Evolutionary conservation across 2,329 filamentous ascomycete species (phyloP), one percentile per base, ranked within the genome.

Genomic region (Clathrospora elynae): DNA sequence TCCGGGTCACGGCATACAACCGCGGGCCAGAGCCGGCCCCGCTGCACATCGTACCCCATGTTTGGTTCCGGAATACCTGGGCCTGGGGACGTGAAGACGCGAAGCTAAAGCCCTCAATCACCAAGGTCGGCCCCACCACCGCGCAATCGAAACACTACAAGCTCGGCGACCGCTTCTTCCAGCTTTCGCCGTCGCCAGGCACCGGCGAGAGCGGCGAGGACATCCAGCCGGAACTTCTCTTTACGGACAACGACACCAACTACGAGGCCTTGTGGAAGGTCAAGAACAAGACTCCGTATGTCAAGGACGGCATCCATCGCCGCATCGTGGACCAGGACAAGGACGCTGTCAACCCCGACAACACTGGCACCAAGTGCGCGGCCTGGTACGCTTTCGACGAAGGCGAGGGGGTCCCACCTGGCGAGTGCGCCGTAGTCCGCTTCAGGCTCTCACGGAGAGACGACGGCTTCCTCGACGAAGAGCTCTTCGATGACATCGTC

Each of bases 41-140:
- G 14, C 76, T 97, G 40, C 93, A 97, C 71, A 96, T 97, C 62
- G 77, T 96, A 29, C 92, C 92, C 6, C 93, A 97, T 48, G 83
- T 96, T 37, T 96, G 91, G 90, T 97, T 96, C 76, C 84, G 92
- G 53, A 97, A 97, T 70, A 96, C 91, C 3, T 97, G 93, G 93
- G 83, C 87, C 25, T 97, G 92, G 92, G 92, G 91, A 14, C 82
- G 87, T 51, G 88, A 96, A 63, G 69, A 83, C 8, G 75, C 78
- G 19, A 82, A 87, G 35, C 84, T 85, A 68, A 96, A 95, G 73
- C 93, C 92, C 0, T 83, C 78, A n/a, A 87, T 96, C 49, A 76
- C 78, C 36, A 78, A 83, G 51, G 73, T 84, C 17, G 80, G 78
- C 16, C 82, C 87, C 18, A 84, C 85, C 33, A 79, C 85, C 40